Evolutionary conservation across 106 monocot genomes (phyloP).

Genomic region (Dendrobium chrysotoxum): DNA sequence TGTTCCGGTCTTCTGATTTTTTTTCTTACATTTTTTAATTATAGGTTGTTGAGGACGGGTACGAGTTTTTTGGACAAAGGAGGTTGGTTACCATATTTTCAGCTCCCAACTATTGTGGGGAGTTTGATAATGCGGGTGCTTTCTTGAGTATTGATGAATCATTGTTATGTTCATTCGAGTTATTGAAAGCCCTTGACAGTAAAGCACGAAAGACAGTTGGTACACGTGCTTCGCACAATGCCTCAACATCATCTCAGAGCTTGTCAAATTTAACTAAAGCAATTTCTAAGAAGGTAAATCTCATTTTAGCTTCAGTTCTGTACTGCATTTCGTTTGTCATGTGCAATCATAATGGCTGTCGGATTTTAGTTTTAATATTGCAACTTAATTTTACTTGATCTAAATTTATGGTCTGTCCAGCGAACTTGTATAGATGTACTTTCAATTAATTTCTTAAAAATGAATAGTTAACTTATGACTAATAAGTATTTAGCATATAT

Average conservation of each 20-base stretch:
- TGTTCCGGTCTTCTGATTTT: neutral
- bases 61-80: conserved; percentile 61
- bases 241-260: conserved; percentile 7
- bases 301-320: neutral
- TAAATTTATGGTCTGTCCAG: neutral
- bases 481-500: neutral
- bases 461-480: neutral
- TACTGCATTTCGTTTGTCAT: neutral
- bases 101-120: conserved; percentile 75
- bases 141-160: conserved; percentile 55
- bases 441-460: neutral
- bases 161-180: conserved; percentile 62
- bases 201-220: conserved; percentile 10
- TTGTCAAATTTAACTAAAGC: conserved; percentile 11
- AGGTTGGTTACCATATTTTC: conserved; percentile 77
- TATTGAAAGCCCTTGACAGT: conserved; percentile 46
- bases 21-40: neutral
- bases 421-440: neutral
- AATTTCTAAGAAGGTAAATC: conserved; percentile 36
- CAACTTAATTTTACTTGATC: neutral
- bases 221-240: neutral
- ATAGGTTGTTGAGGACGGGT: conserved; percentile 71
- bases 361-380: neutral
- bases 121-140: conserved; percentile 71
- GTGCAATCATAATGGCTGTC: neutral